These are phyloP conservation scores for Rhodotorula sp. DNA, from an alignment of 1,284 basidiomycete genomes.

Conservation along the genomic window DNA sequence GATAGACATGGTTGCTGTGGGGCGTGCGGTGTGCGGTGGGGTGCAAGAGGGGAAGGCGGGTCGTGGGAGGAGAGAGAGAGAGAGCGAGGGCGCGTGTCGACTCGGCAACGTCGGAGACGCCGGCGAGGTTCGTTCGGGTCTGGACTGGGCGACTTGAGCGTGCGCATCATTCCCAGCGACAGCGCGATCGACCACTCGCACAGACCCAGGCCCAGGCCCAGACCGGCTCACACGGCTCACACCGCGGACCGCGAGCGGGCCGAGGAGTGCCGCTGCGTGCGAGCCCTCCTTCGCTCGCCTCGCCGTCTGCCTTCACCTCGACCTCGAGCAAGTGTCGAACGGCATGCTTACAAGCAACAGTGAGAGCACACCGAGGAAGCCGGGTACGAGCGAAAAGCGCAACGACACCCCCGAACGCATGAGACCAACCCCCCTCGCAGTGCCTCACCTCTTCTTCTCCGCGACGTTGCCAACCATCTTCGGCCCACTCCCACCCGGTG, in stretches of 20 bases:
- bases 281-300: neutral
- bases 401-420: too few species aligned
- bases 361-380: neutral
- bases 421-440: too few species aligned
- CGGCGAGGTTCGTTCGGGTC: neutral
- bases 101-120: neutral
- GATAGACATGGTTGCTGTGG: constrained; percentile 22
- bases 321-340: neutral
- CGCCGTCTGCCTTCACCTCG: neutral
- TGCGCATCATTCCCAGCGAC: neutral
- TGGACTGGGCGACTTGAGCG: too few species aligned
- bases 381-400: too few species aligned
- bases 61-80: neutral
- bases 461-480: too few species aligned
- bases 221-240: neutral
- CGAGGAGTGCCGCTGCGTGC: neutral
- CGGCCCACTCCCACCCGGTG: too few species aligned
- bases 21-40: neutral
- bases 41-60: neutral
- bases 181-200: neutral
- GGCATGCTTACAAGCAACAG: constrained; percentile 3
- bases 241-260: neutral
- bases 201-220: too few species aligned
- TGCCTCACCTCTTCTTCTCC: neutral
- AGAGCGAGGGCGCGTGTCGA: neutral